Evolutionary conservation across 192 early-diverging fungal genomes (phyloP), one percentile per base, ranked within the genome.

Genomic region (Coemansia sp.): DNA sequence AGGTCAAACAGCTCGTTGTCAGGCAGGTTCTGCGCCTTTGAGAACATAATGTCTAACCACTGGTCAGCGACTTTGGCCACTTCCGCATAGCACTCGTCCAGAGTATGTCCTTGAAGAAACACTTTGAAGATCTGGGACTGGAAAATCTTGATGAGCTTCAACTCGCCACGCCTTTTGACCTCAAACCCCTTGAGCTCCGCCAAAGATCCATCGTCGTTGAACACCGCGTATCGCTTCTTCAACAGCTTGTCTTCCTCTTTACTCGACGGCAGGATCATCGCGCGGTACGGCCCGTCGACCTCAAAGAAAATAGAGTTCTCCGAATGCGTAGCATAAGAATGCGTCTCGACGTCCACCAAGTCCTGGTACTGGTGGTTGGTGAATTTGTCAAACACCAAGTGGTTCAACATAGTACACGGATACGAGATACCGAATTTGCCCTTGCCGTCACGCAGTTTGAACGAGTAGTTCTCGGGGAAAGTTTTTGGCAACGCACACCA

Each of bases 241-340:
- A 99, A 81, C 49, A 98, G 79, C 83, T 97, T 97, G 73, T 98
- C 96, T 63, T 93, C 96, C 77, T 95, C 94, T 41, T 92, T 95
- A 64, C 95, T 97, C 7, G 96, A 87, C 15, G 98, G 98, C 46
- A 99, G 73, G 62, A 99, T 95, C 98, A 99, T 99, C 24, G 96
- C 96, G 43, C 92, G 90, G 76, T 99, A 99, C 27, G 98, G 98
- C 10, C 98, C 98, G 69, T 99, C 96, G 29, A 98, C 96, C 78
- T 99, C 98, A 65, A 99, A 99, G 69, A 99, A 97, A 52, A 99
- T 99, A 80, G 89, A 91, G 86, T 99, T 99, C 66, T 99, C 98
- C 65, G 89, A 90, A 40, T 86, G 89, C 12, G 83, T 87, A 18
- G 76, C 57, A 73, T 97, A 97, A 41, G 87, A 74, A 57, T 84